Conservation (phyloP, 768 basidiomycete genomes). For the Cubamyces sp. region DNA sequence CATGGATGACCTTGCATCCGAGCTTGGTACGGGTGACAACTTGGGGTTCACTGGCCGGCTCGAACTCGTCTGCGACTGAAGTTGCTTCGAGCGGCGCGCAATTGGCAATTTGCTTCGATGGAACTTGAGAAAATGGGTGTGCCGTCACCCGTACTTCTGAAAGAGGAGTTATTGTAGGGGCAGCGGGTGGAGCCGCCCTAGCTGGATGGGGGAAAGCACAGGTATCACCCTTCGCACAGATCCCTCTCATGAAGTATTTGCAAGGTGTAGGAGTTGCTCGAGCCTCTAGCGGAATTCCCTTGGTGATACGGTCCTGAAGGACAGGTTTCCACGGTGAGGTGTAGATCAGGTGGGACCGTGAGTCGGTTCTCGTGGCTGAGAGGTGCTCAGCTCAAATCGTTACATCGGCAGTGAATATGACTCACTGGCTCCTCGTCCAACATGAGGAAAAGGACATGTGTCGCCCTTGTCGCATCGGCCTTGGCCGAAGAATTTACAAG, state of each 20-base stretch:
- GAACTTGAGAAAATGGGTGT: too few species aligned
- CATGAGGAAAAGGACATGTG: slow-evolving; percentile 15
- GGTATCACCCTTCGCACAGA: slow-evolving; percentile 34
- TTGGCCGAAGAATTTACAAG: slow-evolving; percentile 17
- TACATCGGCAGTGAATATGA: background rate
- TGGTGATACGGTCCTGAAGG: too few species aligned
- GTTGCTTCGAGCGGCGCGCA: too few species aligned
- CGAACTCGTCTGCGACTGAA: background rate
- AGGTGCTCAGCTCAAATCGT: too few species aligned
- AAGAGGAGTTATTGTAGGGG: too few species aligned
- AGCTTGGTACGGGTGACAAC: slow-evolving; percentile 32
- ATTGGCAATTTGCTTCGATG: too few species aligned
- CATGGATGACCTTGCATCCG: slow-evolving; percentile 41
- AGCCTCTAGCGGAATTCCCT: background rate
- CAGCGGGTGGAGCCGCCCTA: background rate
- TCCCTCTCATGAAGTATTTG: slow-evolving; percentile 32
- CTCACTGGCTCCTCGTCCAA: background rate
- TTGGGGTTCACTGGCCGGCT: background rate
- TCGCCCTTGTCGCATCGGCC: slow-evolving; percentile 9
- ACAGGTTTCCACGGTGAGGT: too few species aligned
- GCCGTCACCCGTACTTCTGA: too few species aligned
- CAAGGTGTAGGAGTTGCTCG: slow-evolving; percentile 24
- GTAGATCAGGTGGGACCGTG: background rate
- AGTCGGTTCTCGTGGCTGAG: background rate
- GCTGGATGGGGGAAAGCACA: slow-evolving; percentile 32